A percentile compares a stretch with the other conserved stretches of the same genome.
Evolutionary conservation across 1,284 basidiomycete species (phyloP).

Genomic region (Ceratobasidium sp.): DNA sequence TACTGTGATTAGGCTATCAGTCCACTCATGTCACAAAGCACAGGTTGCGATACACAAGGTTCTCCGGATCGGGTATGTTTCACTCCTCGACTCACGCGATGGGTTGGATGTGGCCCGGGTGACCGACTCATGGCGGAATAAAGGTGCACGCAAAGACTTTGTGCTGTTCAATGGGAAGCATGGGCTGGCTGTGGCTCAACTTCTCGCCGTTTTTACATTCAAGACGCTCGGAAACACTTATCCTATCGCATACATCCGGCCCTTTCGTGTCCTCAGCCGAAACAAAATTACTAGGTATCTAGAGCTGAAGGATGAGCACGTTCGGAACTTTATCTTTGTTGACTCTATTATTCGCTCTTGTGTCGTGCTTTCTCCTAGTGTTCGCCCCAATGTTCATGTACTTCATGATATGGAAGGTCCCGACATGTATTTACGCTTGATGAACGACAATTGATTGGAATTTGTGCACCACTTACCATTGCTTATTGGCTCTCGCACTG

Average conservation of each 20-base stretch:
- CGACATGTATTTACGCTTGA: conserved; percentile 17
- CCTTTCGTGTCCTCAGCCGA: not conserved
- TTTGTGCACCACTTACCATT: no score
- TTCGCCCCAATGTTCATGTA: not conserved
- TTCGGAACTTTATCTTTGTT: conserved; percentile 20
- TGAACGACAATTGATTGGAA: not conserved
- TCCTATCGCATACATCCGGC: conserved; percentile 10
- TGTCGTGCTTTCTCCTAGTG: not conserved
- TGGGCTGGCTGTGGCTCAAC: conserved; percentile 1
- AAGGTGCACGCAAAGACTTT: not conserved
- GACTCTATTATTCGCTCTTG: conserved; percentile 22
- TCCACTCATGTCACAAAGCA: not conserved
- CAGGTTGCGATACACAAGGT: not conserved
- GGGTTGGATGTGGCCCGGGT: not conserved
- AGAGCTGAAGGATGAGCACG: conserved; percentile 8
- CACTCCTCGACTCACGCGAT: not conserved
- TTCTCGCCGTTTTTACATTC: not conserved
- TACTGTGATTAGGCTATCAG: not conserved
- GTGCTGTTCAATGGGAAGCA: not conserved
- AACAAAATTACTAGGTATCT: conserved; percentile 12
- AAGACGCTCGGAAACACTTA: not conserved
- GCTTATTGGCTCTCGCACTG: no score
- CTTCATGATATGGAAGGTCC: conserved; percentile 6
- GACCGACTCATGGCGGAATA: conserved; percentile 4
- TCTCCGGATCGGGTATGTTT: not conserved